Percentiles rank a stretch among this genome's conserved stretches.
Evolutionary conservation across 306 rosid genomes (phyloP).

Genomic region (Ziziphus jujuba): DNA sequence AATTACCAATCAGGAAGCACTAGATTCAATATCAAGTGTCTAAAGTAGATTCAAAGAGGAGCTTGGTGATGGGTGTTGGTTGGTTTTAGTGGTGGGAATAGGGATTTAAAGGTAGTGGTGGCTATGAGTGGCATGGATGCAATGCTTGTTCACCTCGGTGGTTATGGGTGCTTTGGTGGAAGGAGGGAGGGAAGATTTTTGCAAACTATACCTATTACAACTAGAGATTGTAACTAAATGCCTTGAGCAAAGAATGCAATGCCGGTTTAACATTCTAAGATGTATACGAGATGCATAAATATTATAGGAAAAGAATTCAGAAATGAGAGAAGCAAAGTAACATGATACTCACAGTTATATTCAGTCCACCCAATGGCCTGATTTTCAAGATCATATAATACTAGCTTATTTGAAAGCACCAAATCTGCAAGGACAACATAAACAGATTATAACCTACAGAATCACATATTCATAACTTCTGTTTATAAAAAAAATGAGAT

Average conservation of each 20-base stretch:
- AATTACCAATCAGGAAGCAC: not conserved
- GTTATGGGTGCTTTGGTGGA: too few species aligned
- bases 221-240: not conserved
- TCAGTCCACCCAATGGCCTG: slow-evolving; percentile 93
- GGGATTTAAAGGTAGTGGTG: too few species aligned
- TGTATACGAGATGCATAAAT: slow-evolving; percentile 2
- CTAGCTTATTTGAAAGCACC: slow-evolving; percentile 91
- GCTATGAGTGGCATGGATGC: too few species aligned
- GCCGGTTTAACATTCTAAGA: not conserved
- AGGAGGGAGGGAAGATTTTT: too few species aligned
- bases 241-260: not conserved
- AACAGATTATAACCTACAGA: slow-evolving; percentile 8
- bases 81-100: too few species aligned
- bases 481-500: not conserved
- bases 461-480: not conserved
- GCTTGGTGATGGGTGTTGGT: too few species aligned
- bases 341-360: slow-evolving; percentile 74
- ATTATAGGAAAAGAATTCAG: not conserved
- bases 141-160: too few species aligned
- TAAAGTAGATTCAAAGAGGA: too few species aligned
- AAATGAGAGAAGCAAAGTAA: not conserved
- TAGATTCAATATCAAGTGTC: not conserved
- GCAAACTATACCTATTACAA: too few species aligned
- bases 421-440: slow-evolving; percentile 61
- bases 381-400: slow-evolving; percentile 84